phyloP scores from a whole-genome alignment of 2,329 filamentous ascomycete species.

The Lasiodiplodia gonubiensis region DNA sequence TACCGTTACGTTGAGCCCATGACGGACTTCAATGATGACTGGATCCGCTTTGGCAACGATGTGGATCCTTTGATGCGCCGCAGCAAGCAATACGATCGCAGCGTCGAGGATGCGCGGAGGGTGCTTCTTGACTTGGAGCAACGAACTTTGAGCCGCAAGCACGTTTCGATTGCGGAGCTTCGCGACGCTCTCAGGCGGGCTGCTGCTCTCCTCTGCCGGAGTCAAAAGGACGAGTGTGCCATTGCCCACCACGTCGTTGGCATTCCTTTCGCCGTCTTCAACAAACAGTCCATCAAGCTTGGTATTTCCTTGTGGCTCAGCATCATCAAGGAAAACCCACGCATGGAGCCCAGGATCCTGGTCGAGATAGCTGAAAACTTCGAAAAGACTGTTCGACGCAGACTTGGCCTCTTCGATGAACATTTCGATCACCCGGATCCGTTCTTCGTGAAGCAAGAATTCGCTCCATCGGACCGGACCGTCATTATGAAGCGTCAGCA shows the following conservation, averaged over 20 bases:
- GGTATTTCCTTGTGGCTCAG: conserved; percentile 96
- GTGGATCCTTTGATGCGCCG: conserved; percentile 30
- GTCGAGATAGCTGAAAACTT: conserved; percentile 88
- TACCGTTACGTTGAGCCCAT: conserved; percentile 85
- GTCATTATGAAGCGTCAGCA: conserved; percentile 77
- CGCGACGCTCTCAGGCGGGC: conserved; percentile 83
- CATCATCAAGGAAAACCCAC: conserved; percentile 93
- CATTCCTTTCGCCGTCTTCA: conserved; percentile 92
- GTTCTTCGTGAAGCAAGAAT: conserved; percentile 89
- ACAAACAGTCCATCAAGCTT: conserved; percentile 92
- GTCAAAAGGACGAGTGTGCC: conserved; percentile 73
- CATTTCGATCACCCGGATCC: conserved; percentile 69
- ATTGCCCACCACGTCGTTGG: conserved; percentile 87
- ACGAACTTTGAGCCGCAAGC: conserved; percentile 70
- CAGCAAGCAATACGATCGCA: conserved; percentile 44
- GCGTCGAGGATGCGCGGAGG: conserved; percentile 57
- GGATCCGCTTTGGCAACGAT: conserved; percentile 63
- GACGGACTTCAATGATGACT: conserved; percentile 70
- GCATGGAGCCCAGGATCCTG: conserved; percentile 83
- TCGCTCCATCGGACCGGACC: conserved; percentile 85
- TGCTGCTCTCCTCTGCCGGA: conserved; percentile 83
- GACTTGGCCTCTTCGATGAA: conserved; percentile 80
- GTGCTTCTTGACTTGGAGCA: conserved; percentile 75
- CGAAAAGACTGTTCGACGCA: conserved; percentile 80
- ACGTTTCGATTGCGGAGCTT: conserved; percentile 74